phyloP scores from a whole-genome alignment of 148 eudicot species.

The Rhododendron henanense region DNA sequence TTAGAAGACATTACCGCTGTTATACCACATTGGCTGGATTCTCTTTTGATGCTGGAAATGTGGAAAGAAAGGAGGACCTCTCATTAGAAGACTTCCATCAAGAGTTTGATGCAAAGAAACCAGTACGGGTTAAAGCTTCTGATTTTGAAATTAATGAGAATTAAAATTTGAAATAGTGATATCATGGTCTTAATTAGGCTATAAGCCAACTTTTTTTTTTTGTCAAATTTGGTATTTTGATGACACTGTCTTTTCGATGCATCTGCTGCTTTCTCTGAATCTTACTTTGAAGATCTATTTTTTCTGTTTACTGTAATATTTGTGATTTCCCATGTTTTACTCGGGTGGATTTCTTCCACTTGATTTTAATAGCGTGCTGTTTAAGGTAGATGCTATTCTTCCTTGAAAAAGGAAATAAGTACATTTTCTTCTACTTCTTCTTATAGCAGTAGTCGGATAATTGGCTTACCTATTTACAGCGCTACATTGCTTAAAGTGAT shows the following conservation, averaged over 20 bases:
- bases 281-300: no score
- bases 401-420: background rate
- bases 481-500: background rate
- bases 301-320: background rate
- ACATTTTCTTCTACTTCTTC: background rate
- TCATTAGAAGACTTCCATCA: slow-evolving; percentile 55
- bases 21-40: slow-evolving; percentile 71
- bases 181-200: background rate
- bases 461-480: background rate
- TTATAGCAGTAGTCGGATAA: background rate
- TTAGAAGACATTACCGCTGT: slow-evolving; percentile 78
- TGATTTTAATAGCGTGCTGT: background rate
- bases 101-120: slow-evolving; percentile 72
- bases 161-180: background rate
- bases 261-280: background rate
- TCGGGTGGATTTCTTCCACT: background rate
- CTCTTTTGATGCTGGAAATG: slow-evolving; percentile 68
- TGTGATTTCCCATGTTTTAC: background rate
- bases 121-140: slow-evolving; percentile 41
- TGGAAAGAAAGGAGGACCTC: slow-evolving; percentile 62
- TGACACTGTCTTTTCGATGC: background rate
- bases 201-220: background rate
- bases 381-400: background rate
- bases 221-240: background rate
- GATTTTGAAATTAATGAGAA: background rate